Base-by-base conservation (phyloP, 2,329 filamentous ascomycete genomes). In the Zymoseptoria crescenta region DNA sequence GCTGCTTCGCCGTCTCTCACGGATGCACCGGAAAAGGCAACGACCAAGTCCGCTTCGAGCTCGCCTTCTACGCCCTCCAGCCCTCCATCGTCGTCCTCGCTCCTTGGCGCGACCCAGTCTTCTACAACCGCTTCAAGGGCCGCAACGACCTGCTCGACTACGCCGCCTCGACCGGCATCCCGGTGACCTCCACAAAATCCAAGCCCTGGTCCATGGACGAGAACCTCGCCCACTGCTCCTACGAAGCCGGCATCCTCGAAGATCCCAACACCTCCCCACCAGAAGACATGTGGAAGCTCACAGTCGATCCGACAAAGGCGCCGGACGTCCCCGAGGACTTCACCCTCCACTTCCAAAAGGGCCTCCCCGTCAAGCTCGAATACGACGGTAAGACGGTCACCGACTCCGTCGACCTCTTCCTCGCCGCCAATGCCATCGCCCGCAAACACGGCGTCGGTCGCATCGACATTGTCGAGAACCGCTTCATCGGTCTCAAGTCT, bases 401-500 rank as follows among this genome's bases (percentile, higher is more conserved):
- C 58, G 87, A 87, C 70, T 79, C 84, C 4, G 80, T 90, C 58
- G 85, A 88, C 70, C 79, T 93, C 59, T 93, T 93, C 80, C 78
- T 84, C 62, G 80, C 83, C 58, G 80, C 84, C 67, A 92, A 92
- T 77, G 78, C 83, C 60, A 86, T 93, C 64, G 89, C 83, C 64
- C 82, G 83, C 73, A 81, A 79, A 64, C 79, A 91, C 77, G 89
- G 89, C 72, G 83, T 93, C 66, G 89, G 89, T 69, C 81, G 89
- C 69, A 87, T 93, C 65, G 89, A 93, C 74, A 93, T 93, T 71
- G 88, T 92, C 62, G 88, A 91, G 74, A 88, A 89, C 78, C 83
- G 89, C 56, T 89, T 87, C 79, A 87, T 89, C 70, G 89, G 88
- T 64, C 80, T 92, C 68, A 92, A 92, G 80, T 86, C 82, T 66